phyloP scores from a whole-genome alignment of 768 basidiomycete species.

The Gymnopilus junonius region DNA sequence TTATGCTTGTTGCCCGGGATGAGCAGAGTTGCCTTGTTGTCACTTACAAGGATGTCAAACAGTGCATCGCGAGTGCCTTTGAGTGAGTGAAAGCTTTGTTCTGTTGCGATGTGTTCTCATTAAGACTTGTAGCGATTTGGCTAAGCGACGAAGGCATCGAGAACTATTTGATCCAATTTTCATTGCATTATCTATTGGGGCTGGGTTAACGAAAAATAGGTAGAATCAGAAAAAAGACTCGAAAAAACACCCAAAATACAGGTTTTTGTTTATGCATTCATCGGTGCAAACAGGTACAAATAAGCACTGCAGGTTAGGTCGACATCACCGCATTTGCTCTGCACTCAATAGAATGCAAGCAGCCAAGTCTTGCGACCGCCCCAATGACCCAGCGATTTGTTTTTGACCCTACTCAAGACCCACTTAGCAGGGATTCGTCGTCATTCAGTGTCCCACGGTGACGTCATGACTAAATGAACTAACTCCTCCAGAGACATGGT shows the following conservation, averaged over 20 bases:
- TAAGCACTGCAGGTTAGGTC: background rate
- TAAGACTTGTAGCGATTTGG: slow-evolving; percentile 48
- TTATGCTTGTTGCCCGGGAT: slow-evolving; percentile 94
- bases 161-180: slow-evolving; percentile 7
- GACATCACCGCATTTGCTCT: background rate
- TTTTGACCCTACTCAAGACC: background rate
- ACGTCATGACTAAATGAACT: slow-evolving; percentile 20
- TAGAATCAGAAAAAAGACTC: slow-evolving; percentile 72
- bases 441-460: slow-evolving; percentile 17
- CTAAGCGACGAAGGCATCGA: slow-evolving; percentile 31
- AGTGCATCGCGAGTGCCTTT: slow-evolving; percentile 84
- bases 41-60: slow-evolving; percentile 89
- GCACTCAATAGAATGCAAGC: background rate
- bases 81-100: slow-evolving; percentile 50
- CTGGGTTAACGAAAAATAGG: slow-evolving; percentile 53
- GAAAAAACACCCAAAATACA: slow-evolving; percentile 50
- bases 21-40: slow-evolving; percentile 97
- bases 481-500: slow-evolving; percentile 22
- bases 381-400: background rate
- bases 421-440: slow-evolving; percentile 11
- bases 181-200: background rate
- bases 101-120: background rate
- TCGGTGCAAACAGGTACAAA: background rate
- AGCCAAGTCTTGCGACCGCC: background rate
- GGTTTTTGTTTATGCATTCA: slow-evolving; percentile 13